Evolutionary conservation across 805 yeast species (phyloP).

Genomic region (Maudiozyma barnettii): DNA sequence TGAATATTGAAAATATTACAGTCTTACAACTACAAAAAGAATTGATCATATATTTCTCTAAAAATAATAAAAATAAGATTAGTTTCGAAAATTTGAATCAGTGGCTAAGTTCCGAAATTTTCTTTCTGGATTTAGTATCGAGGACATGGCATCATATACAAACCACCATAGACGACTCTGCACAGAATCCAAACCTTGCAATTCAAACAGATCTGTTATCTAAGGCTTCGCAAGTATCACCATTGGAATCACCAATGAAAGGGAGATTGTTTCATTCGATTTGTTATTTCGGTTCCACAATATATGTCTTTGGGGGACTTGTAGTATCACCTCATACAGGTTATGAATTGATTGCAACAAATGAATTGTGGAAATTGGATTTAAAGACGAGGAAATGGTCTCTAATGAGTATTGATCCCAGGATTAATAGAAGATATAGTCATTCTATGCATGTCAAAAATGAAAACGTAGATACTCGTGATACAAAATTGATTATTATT

Average conservation of each 20-base stretch:
- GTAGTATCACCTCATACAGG: conserved; percentile 30
- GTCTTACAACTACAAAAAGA: conserved; percentile 32
- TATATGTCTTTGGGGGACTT: conserved; percentile 65
- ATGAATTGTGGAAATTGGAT: conserved; percentile 68
- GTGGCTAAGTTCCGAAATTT: conserved; percentile 53
- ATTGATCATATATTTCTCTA: conserved; percentile 29
- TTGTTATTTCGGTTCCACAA: conserved; percentile 37
- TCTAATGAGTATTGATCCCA: conserved; percentile 35
- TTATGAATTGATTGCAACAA: conserved; percentile 36
- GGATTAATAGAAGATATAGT: conserved; percentile 37
- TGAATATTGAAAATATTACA: conserved; percentile 37
- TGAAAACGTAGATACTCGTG: conserved; percentile 19
- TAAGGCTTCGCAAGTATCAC: not conserved
- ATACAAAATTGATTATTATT: conserved; percentile 22
- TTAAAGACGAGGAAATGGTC: conserved; percentile 45
- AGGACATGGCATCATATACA: conserved; percentile 44
- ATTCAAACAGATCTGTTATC: not conserved
- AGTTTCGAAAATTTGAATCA: conserved; percentile 20
- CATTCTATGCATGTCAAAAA: conserved; percentile 38
- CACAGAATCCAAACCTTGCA: not conserved
- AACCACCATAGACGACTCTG: conserved; percentile 8
- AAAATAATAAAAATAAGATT: conserved; percentile 13
- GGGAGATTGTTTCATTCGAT: conserved; percentile 52
- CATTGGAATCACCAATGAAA: conserved; percentile 5
- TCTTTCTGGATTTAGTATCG: conserved; percentile 49